Base-by-base conservation (phyloP, 164 flowering plant genomes). In the Protea cynaroides region DNA sequence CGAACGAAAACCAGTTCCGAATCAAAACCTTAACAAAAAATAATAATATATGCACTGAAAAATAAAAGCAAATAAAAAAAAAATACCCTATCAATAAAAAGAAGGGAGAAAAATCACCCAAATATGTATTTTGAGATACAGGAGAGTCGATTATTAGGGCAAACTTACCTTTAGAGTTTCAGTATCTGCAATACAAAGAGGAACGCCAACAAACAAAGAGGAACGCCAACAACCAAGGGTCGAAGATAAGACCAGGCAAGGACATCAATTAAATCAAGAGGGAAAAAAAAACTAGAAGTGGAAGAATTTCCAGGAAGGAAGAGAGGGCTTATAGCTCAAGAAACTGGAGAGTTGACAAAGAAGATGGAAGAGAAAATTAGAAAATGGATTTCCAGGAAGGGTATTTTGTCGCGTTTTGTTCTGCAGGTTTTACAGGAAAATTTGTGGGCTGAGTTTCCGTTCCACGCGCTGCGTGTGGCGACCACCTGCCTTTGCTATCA, bases 381-480 rank as follows among this genome's bases (percentile, higher is more conserved):
- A 44, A 44, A 44, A 44, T 44, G 15, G 12, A 44, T 44, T 40
- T 25, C 40, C 23, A n/a, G n/a, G n/a, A 25, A n/a, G 53, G 12
- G 11, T 29, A 29, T 29, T 5, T 29, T 29, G 34, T 29, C 12
- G 49, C 8, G 49, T 44, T 44, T 44, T 44, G 49, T 7, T 1
- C 49, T 3, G 49, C 15, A 44, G 23, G 51, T 36, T 0, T 0
- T 25, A 34, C 60, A 24, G 55, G 21, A 23, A 61, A 47, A 7
- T 17, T 23, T 24, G 34, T 29, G 34, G 73, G 58, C 54, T n/a
- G 25, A 17, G 65, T 1, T 18, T 22, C 21, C 36, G 19, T 43
- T 40, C 56, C 71, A 71, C 71, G 66, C 25, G 72, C 25, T 13
- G 74, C 71, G 72, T 65, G 78, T 74, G 78, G 60, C 15, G 25